These are phyloP conservation scores for Penicillium waksmanii DNA, from an alignment of 495 filamentous ascomycete species.

Conservation along the genomic window DNA sequence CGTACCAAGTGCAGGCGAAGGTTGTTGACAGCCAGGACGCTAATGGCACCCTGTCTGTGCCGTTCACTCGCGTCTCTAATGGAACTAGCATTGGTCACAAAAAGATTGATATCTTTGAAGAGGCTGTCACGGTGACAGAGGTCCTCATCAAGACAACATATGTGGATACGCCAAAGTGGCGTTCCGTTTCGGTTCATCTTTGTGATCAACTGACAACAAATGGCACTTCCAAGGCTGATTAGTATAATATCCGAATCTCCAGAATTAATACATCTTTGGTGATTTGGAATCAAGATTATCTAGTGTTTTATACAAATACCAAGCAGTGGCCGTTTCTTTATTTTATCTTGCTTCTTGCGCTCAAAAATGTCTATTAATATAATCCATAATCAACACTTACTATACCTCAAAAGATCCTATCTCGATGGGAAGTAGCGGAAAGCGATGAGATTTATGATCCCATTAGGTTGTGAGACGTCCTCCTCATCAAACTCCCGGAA, in stretches of 20 bases:
- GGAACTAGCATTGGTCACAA: slow-evolving; percentile 20
- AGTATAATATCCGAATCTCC: neutral
- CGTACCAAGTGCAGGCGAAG: slow-evolving; percentile 14
- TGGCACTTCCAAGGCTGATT: neutral
- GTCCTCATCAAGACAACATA: slow-evolving; percentile 14
- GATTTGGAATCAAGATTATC: too few species aligned
- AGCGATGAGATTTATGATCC: slow-evolving; percentile 12
- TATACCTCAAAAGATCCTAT: neutral
- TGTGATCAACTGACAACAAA: slow-evolving; percentile 1
- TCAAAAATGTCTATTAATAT: too few species aligned
- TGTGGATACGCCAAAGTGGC: slow-evolving; percentile 11
- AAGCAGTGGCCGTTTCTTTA: too few species aligned
- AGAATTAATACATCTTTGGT: too few species aligned
- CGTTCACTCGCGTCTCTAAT: slow-evolving; percentile 14
- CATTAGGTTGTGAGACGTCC: slow-evolving; percentile 17
- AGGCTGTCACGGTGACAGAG: slow-evolving; percentile 3
- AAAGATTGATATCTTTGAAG: slow-evolving; percentile 17
- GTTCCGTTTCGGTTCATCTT: slow-evolving; percentile 11
- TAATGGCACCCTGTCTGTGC: slow-evolving; percentile 3
- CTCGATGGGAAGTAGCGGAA: slow-evolving; percentile 17
- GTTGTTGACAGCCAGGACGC: slow-evolving; percentile 11
- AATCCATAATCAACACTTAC: too few species aligned
- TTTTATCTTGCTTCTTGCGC: too few species aligned
- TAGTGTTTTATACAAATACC: too few species aligned
- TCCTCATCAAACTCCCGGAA: slow-evolving; percentile 25